phyloP scores from a whole-genome alignment of 2,329 filamentous ascomycete species.

The Graphilbum ipis-grandicollis region DNA sequence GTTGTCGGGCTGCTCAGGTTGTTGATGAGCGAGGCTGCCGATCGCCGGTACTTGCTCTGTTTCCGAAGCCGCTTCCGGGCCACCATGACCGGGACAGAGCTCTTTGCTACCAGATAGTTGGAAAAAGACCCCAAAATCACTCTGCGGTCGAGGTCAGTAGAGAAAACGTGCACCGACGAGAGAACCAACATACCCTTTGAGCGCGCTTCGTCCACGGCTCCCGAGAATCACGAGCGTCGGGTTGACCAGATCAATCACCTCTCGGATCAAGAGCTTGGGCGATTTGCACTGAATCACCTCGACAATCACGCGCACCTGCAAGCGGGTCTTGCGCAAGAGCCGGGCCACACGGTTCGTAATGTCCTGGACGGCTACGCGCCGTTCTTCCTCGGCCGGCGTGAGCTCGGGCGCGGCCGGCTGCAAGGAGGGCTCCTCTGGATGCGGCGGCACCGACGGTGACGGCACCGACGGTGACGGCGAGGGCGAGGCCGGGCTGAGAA shows the following conservation, averaged over 20 bases:
- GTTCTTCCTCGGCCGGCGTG: conserved; percentile 56
- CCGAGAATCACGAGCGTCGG: conserved; percentile 89
- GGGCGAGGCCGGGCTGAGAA: neutral
- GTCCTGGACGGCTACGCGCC: conserved; percentile 61
- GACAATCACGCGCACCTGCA: conserved; percentile 85
- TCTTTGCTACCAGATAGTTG: conserved; percentile 94
- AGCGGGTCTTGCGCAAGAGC: conserved; percentile 70
- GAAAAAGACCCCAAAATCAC: conserved; percentile 92
- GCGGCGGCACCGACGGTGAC: conserved; percentile 23
- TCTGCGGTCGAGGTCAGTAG: conserved; percentile 23
- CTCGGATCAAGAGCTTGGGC: conserved; percentile 86
- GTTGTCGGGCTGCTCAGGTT: conserved; percentile 57
- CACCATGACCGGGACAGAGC: conserved; percentile 94
- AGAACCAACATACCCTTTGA: conserved; percentile 65
- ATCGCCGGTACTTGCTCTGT: conserved; percentile 63
- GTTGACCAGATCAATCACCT: conserved; percentile 86
- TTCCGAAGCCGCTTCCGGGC: conserved; percentile 80
- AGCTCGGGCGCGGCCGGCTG: conserved; percentile 28
- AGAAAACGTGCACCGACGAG: neutral
- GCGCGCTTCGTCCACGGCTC: conserved; percentile 72
- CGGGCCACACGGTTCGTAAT: conserved; percentile 77
- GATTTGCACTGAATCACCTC: conserved; percentile 98
- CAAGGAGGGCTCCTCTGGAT: neutral
- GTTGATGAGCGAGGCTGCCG: conserved; percentile 59
- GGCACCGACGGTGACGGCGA: conserved; percentile 3